Percentiles rank a stretch among this genome's conserved stretches.
These are phyloP conservation scores for Metarhizium sp. DNA, from an alignment of 2,329 filamentous ascomycete genomes.

Conservation along the genomic window DNA sequence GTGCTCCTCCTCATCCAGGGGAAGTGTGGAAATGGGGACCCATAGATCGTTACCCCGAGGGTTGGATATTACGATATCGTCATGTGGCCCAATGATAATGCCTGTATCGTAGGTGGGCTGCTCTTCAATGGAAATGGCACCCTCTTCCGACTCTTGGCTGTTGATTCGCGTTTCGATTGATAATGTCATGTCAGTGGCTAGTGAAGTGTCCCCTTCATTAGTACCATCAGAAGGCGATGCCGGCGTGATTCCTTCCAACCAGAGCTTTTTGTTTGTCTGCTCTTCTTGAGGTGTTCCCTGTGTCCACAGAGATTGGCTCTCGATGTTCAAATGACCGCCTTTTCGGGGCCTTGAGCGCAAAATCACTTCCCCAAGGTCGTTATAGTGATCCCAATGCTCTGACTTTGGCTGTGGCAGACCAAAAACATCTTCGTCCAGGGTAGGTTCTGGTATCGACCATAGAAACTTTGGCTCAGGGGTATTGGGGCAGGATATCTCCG, in stretches of 20 bases:
- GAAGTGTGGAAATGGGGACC: neutral
- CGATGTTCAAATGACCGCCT: neutral
- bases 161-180: neutral
- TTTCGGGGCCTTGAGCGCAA: neutral
- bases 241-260: neutral
- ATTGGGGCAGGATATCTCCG: neutral
- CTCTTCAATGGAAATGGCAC: neutral
- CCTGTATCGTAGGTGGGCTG: neutral
- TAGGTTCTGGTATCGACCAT: neutral
- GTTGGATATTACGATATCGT: neutral
- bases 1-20: neutral
- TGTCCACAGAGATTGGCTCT: slow-evolving; percentile 2
- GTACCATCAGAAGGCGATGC: neutral
- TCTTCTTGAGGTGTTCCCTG: slow-evolving; percentile 3
- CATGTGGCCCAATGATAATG: neutral
- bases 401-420: slow-evolving; percentile 22
- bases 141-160: neutral
- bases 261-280: too few species aligned
- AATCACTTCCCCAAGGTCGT: neutral
- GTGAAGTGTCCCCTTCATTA: neutral
- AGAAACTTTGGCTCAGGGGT: neutral
- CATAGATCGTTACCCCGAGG: neutral
- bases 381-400: neutral
- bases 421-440: neutral
- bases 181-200: neutral